Conservation (phyloP, 2,329 filamentous ascomycete genomes). For the Scedosporium dehoogii region DNA sequence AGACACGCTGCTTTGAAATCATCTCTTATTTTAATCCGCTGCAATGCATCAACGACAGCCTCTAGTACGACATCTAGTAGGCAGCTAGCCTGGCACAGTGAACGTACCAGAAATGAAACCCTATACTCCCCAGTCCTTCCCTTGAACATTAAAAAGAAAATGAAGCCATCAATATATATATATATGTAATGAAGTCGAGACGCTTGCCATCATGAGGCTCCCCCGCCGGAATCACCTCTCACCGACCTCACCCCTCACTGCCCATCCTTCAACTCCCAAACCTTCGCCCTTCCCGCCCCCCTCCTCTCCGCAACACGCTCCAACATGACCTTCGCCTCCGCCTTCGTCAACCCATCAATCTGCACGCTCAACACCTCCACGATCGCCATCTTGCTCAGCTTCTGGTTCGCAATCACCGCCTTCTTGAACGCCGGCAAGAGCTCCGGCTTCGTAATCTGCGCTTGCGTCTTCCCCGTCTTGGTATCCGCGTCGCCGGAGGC, state of each 20-base stretch:
- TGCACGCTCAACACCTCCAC: slow-evolving; percentile 29
- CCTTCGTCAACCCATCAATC: slow-evolving; percentile 25
- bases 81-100: background rate
- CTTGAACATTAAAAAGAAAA: background rate
- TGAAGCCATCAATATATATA: background rate
- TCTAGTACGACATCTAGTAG: background rate
- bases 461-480: slow-evolving; percentile 18
- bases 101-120: background rate
- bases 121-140: background rate
- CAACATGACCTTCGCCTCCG: slow-evolving; percentile 31
- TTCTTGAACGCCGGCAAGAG: slow-evolving; percentile 30
- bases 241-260: slow-evolving; percentile 13
- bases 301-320: slow-evolving; percentile 28
- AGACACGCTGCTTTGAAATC: background rate
- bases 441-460: slow-evolving; percentile 17
- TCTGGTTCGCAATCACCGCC: slow-evolving; percentile 28
- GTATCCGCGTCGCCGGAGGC: background rate
- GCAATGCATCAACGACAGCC: background rate
- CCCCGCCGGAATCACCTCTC: too few relatives aligned
- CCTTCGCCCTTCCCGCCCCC: slow-evolving; percentile 24
- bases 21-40: background rate
- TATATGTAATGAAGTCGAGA: background rate
- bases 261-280: slow-evolving; percentile 29
- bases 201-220: background rate
- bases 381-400: slow-evolving; percentile 29